Conservation (phyloP, 306 rosid species). For the Macrotyloma uniflorum region DNA sequence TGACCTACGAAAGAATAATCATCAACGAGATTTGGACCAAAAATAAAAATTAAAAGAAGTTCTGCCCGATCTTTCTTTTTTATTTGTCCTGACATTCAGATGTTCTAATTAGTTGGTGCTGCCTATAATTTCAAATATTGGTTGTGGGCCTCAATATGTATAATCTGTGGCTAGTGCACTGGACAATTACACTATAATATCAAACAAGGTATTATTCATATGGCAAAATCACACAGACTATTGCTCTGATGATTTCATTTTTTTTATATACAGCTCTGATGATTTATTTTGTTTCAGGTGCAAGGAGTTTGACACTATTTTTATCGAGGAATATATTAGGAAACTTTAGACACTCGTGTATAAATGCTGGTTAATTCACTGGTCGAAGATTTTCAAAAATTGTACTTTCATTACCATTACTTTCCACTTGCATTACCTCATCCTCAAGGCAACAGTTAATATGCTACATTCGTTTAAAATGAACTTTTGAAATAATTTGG, state of each 20-base stretch:
- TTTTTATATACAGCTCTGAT: not conserved
- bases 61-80: not conserved
- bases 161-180: not conserved
- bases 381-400: not conserved
- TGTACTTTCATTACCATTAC: not conserved
- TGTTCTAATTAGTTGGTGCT: not conserved
- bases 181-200: not conserved
- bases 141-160: not conserved
- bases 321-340: not conserved
- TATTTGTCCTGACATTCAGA: not conserved
- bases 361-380: not conserved
- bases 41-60: not conserved
- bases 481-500: not conserved
- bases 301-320: not conserved
- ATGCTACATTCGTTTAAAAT: not conserved
- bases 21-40: not conserved
- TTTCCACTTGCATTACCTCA: not conserved
- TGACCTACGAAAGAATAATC: not conserved
- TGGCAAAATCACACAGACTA: not conserved
- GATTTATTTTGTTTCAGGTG: not conserved
- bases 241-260: not conserved
- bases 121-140: not conserved
- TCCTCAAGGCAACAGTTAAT: not conserved
- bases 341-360: not conserved
- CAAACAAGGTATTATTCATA: not conserved